Conservation (phyloP, 164 flowering plant genomes). For the Paratinospora sagittata region DNA sequence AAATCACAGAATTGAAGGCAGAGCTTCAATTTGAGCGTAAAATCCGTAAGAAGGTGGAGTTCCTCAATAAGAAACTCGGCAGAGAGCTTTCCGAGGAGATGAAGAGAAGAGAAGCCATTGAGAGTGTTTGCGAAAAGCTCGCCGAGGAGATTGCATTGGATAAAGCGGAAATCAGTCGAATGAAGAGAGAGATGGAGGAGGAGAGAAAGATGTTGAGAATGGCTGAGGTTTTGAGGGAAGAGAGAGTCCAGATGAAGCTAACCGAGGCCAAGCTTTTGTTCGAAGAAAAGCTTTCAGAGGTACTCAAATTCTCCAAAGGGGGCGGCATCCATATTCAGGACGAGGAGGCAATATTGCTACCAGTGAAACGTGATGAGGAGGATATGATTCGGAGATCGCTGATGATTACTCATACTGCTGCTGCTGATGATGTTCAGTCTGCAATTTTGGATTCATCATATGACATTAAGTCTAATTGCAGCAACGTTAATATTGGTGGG, state of each 20-base stretch:
- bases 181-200: slow-evolving; percentile 51
- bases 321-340: neutral
- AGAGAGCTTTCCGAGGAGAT: slow-evolving; percentile 47
- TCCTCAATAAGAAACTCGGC: slow-evolving; percentile 34
- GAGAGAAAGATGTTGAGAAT: slow-evolving; percentile 63
- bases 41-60: slow-evolving; percentile 45
- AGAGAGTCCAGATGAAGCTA: slow-evolving; percentile 74
- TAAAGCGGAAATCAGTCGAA: slow-evolving; percentile 29
- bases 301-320: slow-evolving; percentile 24
- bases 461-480: slow-evolving; percentile 14
- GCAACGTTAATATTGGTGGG: slow-evolving; percentile 6
- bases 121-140: slow-evolving; percentile 42
- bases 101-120: slow-evolving; percentile 38
- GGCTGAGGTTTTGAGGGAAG: slow-evolving; percentile 67
- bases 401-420: neutral
- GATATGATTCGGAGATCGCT: neutral
- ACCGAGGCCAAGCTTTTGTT: slow-evolving; percentile 48
- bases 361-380: neutral
- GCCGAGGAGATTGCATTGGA: slow-evolving; percentile 30
- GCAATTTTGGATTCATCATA: slow-evolving; percentile 6
- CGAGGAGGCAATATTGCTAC: neutral
- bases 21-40: slow-evolving; percentile 49
- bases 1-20: slow-evolving; percentile 44
- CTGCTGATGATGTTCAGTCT: slow-evolving; percentile 1
- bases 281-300: slow-evolving; percentile 45